Evolutionary conservation across 2,329 filamentous ascomycete species (phyloP), one percentile per base, ranked within the genome.

Genomic region (Ophiocordyceps australis): DNA sequence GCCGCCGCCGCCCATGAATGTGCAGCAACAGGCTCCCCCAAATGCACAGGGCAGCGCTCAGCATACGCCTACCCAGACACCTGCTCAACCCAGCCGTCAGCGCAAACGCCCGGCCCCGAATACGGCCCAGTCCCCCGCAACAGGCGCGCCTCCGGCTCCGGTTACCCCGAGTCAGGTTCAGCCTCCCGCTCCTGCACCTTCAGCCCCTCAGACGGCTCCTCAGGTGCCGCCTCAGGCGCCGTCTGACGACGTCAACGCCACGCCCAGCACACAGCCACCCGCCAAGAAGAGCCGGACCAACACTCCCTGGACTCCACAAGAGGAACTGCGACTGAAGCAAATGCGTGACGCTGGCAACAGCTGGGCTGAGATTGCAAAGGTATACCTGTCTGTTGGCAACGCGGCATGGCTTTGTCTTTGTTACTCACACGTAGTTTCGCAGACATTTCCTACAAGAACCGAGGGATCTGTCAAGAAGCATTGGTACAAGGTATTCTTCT

Each of bases 401-500:
- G 11, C 11, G 8, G 14, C 21, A 9, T 7, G 13, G 14, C 14
- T 16, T 9, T 12, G 21, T 17, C 5, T 5, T 5, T 11, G 14
- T 15, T 14, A 14, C 31, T 32, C 10, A 30, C 20, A 23, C 22
- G 25, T 29, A 16, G 15, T 23, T 26, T 20, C 9, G 35, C 20
- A 91, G 80, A 85, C 79, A 3, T 98, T 98, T 47, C 86, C 89
- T 9, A 74, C 72, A 14, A 68, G 89, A 42, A 98, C 89, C 22
- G 89, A 98, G 55, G 89, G 89, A 7, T 94, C 85, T 43, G 89
- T 98, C 14, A 98, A 95, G 64, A 98, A 95, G 56, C 89, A 98
- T 50, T 98, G 89, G 86, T 95, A 98, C 54, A 95, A 95, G 66
- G 81, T 82, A 58, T 29, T 54, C 32, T 42, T n/a, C n/a, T n/a